These are phyloP conservation scores for Acer campestre DNA, from an alignment of 345 rosid genomes.

Conservation along the genomic window DNA sequence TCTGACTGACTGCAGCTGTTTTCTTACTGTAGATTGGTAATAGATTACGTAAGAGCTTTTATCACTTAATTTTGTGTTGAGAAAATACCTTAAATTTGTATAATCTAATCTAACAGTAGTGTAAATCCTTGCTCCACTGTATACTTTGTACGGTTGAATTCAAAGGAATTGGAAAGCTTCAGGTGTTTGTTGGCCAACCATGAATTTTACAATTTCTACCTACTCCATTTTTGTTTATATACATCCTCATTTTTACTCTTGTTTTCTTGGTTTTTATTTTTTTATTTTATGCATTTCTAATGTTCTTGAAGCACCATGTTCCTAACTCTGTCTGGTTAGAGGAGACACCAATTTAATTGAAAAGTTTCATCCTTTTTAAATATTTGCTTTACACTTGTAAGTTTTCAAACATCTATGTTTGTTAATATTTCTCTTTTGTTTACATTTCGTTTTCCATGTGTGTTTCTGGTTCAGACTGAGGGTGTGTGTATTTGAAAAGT, in stretches of 20 bases:
- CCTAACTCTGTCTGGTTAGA: constrained; percentile 5
- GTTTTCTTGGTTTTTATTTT: not conserved
- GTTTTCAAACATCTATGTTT: not conserved
- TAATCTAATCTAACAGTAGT: not conserved
- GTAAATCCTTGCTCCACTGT: constrained; percentile 19
- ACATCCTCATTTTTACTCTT: not conserved
- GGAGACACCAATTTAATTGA: constrained; percentile 22
- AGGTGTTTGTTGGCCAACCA: constrained; percentile 56
- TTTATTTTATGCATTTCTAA: constrained; percentile 2
- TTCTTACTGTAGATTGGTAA: constrained; percentile 15
- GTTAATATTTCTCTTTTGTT: not conserved
- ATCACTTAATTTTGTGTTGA: constrained; percentile 12
- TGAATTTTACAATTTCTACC: constrained; percentile 25
- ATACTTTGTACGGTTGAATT: constrained; percentile 27
- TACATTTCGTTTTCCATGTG: constrained; percentile 2
- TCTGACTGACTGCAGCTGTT: constrained; percentile 10
- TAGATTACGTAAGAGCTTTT: not conserved
- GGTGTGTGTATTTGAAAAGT: not conserved
- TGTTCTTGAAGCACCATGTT: constrained; percentile 8
- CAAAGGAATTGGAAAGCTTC: constrained; percentile 45
- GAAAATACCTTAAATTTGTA: constrained; percentile 1
- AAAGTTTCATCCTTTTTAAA: constrained; percentile 5
- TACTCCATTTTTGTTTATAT: constrained; percentile 1
- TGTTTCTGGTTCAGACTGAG: not conserved
- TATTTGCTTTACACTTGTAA: not conserved